phyloP scores from a whole-genome alignment of 768 basidiomycete genomes.

The Mycena kentingensis region DNA sequence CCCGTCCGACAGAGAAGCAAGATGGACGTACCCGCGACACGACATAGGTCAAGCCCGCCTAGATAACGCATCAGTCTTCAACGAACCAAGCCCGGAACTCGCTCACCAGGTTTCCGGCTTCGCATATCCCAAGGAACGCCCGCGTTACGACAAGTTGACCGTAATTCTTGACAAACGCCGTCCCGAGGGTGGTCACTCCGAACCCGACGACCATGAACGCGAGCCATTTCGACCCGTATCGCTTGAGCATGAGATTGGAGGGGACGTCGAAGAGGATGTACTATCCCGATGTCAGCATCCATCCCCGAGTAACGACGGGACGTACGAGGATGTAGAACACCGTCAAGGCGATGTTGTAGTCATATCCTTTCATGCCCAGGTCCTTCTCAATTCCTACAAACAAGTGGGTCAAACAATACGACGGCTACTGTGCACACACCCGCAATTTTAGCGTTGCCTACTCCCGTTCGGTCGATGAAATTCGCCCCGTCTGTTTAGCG shows the following conservation, averaged over 20 bases:
- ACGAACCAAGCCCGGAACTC: conserved; percentile 13
- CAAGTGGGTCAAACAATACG: conserved; percentile 24
- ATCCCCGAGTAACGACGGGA: no score
- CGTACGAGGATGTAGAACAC: conserved; percentile 46
- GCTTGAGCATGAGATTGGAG: conserved; percentile 45
- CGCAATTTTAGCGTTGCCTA: conserved; percentile 38
- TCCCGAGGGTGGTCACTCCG: conserved; percentile 39
- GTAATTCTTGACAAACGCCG: conserved; percentile 42
- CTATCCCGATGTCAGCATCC: conserved; percentile 24
- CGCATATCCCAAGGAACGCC: conserved; percentile 43
- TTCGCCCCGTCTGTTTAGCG: conserved; percentile 35
- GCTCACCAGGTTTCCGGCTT: conserved; percentile 45
- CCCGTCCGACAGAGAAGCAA: no score
- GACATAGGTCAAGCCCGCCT: conserved; percentile 43
- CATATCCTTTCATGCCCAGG: conserved; percentile 41
- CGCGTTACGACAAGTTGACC: conserved; percentile 38
- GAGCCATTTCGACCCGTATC: conserved; percentile 41
- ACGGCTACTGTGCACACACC: no score
- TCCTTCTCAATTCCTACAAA: conserved; percentile 38
- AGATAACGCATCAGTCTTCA: not conserved
- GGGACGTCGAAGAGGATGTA: conserved; percentile 42
- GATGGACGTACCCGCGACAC: conserved; percentile 41
- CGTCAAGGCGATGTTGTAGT: conserved; percentile 45
- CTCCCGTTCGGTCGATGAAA: conserved; percentile 38
- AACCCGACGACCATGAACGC: conserved; percentile 41